These are phyloP conservation scores for Xanthoparmelia taractica DNA, from an alignment of 495 filamentous ascomycete genomes.

Conservation along the genomic window DNA sequence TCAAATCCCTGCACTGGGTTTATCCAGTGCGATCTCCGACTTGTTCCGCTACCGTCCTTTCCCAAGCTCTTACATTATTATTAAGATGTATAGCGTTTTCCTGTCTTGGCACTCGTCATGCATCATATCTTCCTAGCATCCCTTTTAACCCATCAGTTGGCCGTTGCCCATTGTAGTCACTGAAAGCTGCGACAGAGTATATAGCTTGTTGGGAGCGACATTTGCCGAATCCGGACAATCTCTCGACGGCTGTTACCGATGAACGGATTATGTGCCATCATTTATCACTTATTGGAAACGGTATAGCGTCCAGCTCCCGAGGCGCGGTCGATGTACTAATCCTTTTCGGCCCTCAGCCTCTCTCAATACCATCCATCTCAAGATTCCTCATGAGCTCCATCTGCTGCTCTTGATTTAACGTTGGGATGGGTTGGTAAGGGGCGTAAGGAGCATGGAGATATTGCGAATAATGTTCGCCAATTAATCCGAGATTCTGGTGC, in stretches of 20 bases:
- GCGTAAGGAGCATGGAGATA: slow-evolving; percentile 42
- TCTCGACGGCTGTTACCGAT: not conserved
- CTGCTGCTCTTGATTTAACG: slow-evolving; percentile 63
- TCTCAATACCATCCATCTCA: slow-evolving; percentile 12
- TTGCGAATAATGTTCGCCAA: slow-evolving; percentile 45
- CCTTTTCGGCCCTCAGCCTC: not conserved
- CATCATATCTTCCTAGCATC: not conserved
- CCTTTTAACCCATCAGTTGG: not conserved
- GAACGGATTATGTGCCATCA: not conserved
- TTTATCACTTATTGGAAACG: not conserved
- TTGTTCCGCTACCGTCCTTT: not conserved
- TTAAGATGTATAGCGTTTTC: not conserved
- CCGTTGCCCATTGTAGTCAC: not conserved
- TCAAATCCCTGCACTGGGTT: not conserved
- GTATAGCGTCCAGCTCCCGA: not conserved
- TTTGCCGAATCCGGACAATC: not conserved
- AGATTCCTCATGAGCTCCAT: slow-evolving; percentile 51
- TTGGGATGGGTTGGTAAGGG: slow-evolving; percentile 48
- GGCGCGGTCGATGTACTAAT: not conserved
- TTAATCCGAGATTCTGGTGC: slow-evolving; percentile 37
- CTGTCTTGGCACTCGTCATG: not conserved
- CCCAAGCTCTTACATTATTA: not conserved
- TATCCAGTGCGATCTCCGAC: not conserved
- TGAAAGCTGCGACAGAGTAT: not conserved
- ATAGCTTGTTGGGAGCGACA: not conserved